A percentile compares a stretch with the other conserved stretches of the same genome.
Evolutionary conservation across 176 grass and related monocot genomes (phyloP).

Genomic region (Oryza glaberrima): DNA sequence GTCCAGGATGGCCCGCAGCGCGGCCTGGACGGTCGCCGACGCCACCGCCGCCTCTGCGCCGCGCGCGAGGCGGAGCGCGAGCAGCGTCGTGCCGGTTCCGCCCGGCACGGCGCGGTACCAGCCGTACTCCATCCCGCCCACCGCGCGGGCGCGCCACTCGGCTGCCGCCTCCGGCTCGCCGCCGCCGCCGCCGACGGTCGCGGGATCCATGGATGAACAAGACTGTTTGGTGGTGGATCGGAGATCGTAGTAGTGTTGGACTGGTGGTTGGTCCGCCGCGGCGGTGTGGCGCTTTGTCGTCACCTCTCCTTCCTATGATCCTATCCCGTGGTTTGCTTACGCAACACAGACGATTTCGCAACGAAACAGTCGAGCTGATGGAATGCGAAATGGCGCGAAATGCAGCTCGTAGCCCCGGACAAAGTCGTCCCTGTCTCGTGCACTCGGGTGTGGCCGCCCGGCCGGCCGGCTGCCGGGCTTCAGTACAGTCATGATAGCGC

Average conservation of each 20-base stretch:
- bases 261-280: constrained; percentile 20
- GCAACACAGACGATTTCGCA: background rate
- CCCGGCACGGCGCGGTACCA: constrained; percentile 76
- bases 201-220: constrained; percentile 46
- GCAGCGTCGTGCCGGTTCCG: constrained; percentile 79
- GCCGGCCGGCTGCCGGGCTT: too few species aligned
- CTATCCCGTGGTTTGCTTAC: background rate
- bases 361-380: background rate
- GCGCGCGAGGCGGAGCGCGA: constrained; percentile 60
- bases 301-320: background rate
- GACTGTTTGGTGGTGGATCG: constrained; percentile 12
- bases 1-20: constrained; percentile 50
- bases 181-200: background rate
- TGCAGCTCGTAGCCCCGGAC: background rate
- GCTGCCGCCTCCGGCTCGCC: constrained; percentile 18
- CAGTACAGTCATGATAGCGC: background rate
- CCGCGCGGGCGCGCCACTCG: constrained; percentile 31
- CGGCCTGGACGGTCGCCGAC: constrained; percentile 32
- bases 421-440: background rate
- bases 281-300: constrained; percentile 8
- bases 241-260: background rate
- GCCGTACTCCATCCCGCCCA: constrained; percentile 68
- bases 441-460: too few species aligned
- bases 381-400: background rate
- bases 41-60: constrained; percentile 26